Evolutionary conservation across 2,329 filamentous ascomycete species (phyloP).

Genomic region (Hypoxylon sp.): DNA sequence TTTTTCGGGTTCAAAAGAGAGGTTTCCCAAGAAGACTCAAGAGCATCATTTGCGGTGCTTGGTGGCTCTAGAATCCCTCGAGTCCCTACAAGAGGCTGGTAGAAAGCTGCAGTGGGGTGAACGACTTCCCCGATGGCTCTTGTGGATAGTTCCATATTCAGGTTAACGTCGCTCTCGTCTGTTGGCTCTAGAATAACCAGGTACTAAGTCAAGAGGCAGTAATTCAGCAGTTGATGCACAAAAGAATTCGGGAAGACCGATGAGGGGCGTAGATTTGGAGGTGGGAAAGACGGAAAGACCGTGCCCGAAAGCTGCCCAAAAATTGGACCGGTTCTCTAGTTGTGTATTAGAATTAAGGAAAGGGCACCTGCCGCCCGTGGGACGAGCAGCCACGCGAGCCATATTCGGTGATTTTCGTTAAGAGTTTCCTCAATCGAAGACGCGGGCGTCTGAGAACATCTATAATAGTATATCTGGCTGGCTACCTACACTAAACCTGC

Average conservation of each 20-base stretch:
- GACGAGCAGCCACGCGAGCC: slow-evolving; percentile 29
- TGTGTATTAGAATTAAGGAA: slow-evolving; percentile 27
- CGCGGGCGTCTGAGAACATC: slow-evolving; percentile 9
- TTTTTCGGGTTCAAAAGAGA: slow-evolving; percentile 73
- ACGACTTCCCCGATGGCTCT: slow-evolving; percentile 68
- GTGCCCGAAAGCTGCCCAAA: slow-evolving; percentile 39
- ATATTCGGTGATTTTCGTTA: slow-evolving; percentile 26
- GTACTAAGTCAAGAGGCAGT: slow-evolving; percentile 7
- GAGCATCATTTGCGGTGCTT: not conserved
- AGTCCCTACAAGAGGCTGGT: slow-evolving; percentile 27
- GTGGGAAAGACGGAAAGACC: slow-evolving; percentile 33
- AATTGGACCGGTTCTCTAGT: slow-evolving; percentile 9
- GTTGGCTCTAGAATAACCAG: slow-evolving; percentile 8
- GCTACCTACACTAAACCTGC: slow-evolving; percentile 16
- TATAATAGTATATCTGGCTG: slow-evolving; percentile 6
- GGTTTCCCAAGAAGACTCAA: slow-evolving; percentile 58
- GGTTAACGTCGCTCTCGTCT: slow-evolving; percentile 24
- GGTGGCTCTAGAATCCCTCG: slow-evolving; percentile 25
- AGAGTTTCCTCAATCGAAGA: slow-evolving; percentile 19
- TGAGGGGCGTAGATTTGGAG: slow-evolving; percentile 29
- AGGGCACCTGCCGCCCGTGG: slow-evolving; percentile 17
- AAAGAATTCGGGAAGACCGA: slow-evolving; percentile 13
- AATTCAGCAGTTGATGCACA: slow-evolving; percentile 8
- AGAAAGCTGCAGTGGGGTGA: slow-evolving; percentile 71
- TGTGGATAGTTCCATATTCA: slow-evolving; percentile 68